These are phyloP conservation scores for Globisporangium iwayamae DNA, from an alignment of 352 stramenopile genomes.

Conservation along the genomic window DNA sequence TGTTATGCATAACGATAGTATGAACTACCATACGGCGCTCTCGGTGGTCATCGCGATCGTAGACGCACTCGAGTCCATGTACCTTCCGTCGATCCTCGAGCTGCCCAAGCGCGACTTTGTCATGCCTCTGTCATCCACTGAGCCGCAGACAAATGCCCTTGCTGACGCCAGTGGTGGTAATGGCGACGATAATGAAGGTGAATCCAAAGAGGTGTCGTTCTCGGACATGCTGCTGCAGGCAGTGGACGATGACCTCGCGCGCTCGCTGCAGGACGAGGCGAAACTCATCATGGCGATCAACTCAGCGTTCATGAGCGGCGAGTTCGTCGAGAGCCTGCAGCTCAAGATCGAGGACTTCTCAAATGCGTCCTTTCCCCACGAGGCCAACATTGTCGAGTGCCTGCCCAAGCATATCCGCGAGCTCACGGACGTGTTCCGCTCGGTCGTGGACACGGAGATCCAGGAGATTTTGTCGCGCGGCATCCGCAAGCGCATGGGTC, in stretches of 20 bases:
- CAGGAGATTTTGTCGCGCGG: constrained; percentile 51
- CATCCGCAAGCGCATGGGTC: constrained; percentile 40
- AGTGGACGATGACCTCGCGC: constrained; percentile 74
- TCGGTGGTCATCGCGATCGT: constrained; percentile 81
- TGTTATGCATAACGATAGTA: constrained; percentile 25
- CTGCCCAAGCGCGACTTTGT: constrained; percentile 57
- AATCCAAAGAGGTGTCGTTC: constrained; percentile 52
- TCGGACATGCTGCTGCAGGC: constrained; percentile 75
- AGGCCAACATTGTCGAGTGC: constrained; percentile 64
- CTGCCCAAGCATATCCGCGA: constrained; percentile 69
- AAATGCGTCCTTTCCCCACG: constrained; percentile 35
- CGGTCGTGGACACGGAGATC: constrained; percentile 72
- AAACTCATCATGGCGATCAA: constrained; percentile 89
- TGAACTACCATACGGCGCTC: constrained; percentile 79
- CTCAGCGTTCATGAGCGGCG: constrained; percentile 73
- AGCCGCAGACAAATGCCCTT: neutral
- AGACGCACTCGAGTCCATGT: constrained; percentile 79
- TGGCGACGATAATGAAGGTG: constrained; percentile 21
- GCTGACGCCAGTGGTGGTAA: neutral
- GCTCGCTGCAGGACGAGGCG: constrained; percentile 57
- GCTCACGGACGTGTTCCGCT: constrained; percentile 63
- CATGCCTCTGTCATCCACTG: constrained; percentile 34
- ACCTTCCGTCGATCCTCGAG: constrained; percentile 69
- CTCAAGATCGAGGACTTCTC: constrained; percentile 60
- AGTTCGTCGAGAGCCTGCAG: constrained; percentile 63